Evolutionary conservation across 1,139 yeast genomes (phyloP).

Genomic region (Suhomyces panamericanus): DNA sequence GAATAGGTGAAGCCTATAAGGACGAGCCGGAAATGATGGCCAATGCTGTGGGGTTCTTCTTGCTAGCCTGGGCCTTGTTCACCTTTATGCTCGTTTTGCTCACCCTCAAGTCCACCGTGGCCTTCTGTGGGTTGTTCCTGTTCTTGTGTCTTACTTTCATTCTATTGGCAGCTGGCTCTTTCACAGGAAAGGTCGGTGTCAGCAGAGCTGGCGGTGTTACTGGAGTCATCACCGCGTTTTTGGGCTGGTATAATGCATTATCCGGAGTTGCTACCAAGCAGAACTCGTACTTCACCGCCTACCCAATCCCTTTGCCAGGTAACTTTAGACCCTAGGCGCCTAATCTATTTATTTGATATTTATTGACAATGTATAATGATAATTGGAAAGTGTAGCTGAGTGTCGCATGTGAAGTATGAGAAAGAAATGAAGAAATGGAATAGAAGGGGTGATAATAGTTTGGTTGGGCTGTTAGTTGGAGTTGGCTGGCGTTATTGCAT

Average conservation of each 20-base stretch:
- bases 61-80: constrained; percentile 67
- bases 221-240: constrained; percentile 58
- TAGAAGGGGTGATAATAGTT: no score
- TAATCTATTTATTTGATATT: constrained; percentile 1
- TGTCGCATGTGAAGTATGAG: background rate
- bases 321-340: constrained; percentile 2
- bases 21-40: constrained; percentile 39
- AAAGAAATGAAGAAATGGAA: no score
- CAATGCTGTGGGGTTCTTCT: constrained; percentile 59
- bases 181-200: constrained; percentile 45
- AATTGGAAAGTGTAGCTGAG: background rate
- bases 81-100: constrained; percentile 57
- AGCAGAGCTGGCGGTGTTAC: constrained; percentile 72
- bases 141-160: constrained; percentile 56
- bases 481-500: no score
- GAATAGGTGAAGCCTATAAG: constrained; percentile 52
- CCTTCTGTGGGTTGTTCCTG: constrained; percentile 55
- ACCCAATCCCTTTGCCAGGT: constrained; percentile 32
- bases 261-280: constrained; percentile 41
- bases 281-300: constrained; percentile 39
- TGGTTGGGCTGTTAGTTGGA: no score
- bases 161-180: constrained; percentile 56
- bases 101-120: constrained; percentile 66
- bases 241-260: constrained; percentile 60
- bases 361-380: background rate